These are phyloP conservation scores for Euphorbia schlechtendalii DNA, from an alignment of 441 rosid species.

Conservation along the genomic window DNA sequence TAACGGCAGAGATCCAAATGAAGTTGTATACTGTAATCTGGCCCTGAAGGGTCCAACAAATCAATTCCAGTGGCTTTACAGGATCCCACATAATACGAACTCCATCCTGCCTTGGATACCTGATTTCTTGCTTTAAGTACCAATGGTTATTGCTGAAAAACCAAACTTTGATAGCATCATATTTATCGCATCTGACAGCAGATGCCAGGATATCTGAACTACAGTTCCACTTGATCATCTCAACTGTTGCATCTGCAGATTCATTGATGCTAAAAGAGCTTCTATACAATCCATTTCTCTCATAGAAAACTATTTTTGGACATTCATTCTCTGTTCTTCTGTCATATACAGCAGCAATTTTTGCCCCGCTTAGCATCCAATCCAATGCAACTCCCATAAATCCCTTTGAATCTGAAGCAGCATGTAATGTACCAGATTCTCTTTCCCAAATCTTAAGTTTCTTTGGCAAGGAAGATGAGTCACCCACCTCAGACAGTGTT, in stretches of 20 bases:
- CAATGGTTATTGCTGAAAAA: slow-evolving; percentile 79
- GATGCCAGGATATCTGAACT: slow-evolving; percentile 86
- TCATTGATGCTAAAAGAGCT: slow-evolving; percentile 58
- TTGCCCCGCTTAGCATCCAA: slow-evolving; percentile 99
- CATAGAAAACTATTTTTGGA: slow-evolving; percentile 64
- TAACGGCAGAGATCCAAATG: slow-evolving; percentile 69
- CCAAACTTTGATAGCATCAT: slow-evolving; percentile 70
- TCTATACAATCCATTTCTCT: slow-evolving; percentile 86
- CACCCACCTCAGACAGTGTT: slow-evolving; percentile 37
- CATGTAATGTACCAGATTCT: slow-evolving; percentile 67
- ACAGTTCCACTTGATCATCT: slow-evolving; percentile 82
- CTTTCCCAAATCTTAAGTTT: slow-evolving; percentile 89
- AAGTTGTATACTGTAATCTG: slow-evolving; percentile 58
- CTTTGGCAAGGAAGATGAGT: slow-evolving; percentile 38
- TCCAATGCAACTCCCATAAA: slow-evolving; percentile 66
- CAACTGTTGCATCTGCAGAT: slow-evolving; percentile 37
- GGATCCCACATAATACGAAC: slow-evolving; percentile 93
- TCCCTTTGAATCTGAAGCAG: slow-evolving; percentile 59
- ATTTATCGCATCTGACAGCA: slow-evolving; percentile 51
- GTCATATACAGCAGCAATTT: slow-evolving; percentile 66
- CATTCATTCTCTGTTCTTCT: slow-evolving; percentile 44
- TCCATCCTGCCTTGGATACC: slow-evolving; percentile 52
- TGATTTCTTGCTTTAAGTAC: slow-evolving; percentile 83
- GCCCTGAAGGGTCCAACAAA: slow-evolving; percentile 78
- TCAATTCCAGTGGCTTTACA: slow-evolving; percentile 65